These are phyloP conservation scores for Trifolium pratense DNA, from an alignment of 306 rosid genomes.

Conservation along the genomic window DNA sequence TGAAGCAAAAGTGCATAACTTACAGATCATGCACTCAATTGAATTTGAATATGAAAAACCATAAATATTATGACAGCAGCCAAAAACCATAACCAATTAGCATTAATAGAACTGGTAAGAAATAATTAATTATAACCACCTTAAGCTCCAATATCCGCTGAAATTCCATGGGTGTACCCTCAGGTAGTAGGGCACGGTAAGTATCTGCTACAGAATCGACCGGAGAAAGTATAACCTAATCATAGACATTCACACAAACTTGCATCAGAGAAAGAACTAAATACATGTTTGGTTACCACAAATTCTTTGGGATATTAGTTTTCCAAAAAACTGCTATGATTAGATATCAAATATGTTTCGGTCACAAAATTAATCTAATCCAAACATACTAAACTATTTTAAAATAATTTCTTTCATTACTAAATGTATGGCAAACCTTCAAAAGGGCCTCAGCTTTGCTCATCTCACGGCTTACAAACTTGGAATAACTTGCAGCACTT, in stretches of 20 bases:
- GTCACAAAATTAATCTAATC: slow-evolving; percentile 15
- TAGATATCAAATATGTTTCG: slow-evolving; percentile 3
- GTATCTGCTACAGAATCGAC: slow-evolving; percentile 97
- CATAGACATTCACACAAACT: slow-evolving; percentile 34
- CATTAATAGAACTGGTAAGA: slow-evolving; percentile 21
- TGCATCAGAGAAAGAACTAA: slow-evolving; percentile 31
- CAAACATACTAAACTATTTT: slow-evolving; percentile 13
- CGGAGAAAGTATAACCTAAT: slow-evolving; percentile 94
- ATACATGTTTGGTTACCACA: slow-evolving; percentile 28
- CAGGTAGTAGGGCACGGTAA: slow-evolving; percentile 93
- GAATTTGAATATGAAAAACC: slow-evolving; percentile 37
- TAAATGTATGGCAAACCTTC: slow-evolving; percentile 63
- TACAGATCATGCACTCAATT: slow-evolving; percentile 30
- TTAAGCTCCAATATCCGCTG: slow-evolving; percentile 97
- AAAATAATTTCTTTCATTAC: slow-evolving; percentile 5
- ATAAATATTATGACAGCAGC: slow-evolving; percentile 11
- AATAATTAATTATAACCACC: slow-evolving; percentile 69
- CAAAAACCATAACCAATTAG: slow-evolving; percentile 19
- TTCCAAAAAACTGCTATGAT: neutral
- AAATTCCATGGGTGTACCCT: slow-evolving; percentile 99
- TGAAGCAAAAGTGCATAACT: slow-evolving; percentile 24
- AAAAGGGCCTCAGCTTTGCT: slow-evolving; percentile 99
- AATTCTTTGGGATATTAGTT: neutral
- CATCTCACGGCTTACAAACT: slow-evolving; percentile 98
- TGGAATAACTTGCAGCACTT: slow-evolving; percentile 91